Evolutionary conservation across 805 yeast genomes (phyloP).

Genomic region (Lipomyces kockii): DNA sequence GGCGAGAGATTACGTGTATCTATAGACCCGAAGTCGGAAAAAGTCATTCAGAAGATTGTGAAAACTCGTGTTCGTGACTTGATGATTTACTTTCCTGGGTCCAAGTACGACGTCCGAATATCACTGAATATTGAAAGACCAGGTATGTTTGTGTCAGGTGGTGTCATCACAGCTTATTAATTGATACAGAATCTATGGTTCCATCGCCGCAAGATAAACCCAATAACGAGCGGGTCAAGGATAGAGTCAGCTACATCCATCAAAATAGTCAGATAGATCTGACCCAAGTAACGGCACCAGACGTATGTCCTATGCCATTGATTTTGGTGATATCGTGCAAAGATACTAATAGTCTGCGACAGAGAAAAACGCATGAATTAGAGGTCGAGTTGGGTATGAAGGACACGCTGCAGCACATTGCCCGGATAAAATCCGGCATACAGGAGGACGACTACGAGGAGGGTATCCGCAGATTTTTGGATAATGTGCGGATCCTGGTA

Average conservation of each 20-base stretch:
- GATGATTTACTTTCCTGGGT: conserved; percentile 35
- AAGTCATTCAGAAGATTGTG: conserved; percentile 18
- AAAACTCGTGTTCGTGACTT: conserved; percentile 30
- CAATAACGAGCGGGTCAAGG: conserved; percentile 24
- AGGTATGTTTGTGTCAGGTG: not conserved
- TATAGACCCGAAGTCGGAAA: conserved; percentile 17
- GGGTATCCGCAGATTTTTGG: conserved; percentile 25
- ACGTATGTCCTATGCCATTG: conserved; percentile 7
- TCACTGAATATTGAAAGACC: conserved; percentile 32
- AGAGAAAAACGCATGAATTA: conserved; percentile 27
- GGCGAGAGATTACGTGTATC: conserved; percentile 25
- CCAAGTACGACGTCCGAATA: conserved; percentile 31
- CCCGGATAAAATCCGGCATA: conserved; percentile 11
- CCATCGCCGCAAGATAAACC: conserved; percentile 7
- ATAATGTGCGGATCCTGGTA: conserved; percentile 33
- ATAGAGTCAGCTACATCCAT: conserved; percentile 24
- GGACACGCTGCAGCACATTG: conserved; percentile 20
- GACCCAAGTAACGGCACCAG: conserved; percentile 22
- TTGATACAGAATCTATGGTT: conserved; percentile 12
- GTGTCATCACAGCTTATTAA: not conserved
- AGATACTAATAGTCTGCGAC: conserved; percentile 7
- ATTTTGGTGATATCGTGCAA: not conserved
- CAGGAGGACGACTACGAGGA: conserved; percentile 25
- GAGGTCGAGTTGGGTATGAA: conserved; percentile 31
- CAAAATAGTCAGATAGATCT: conserved; percentile 30